A percentile compares a stretch with the other conserved stretches of the same genome.
Evolutionary conservation across 208 protist genomes (phyloP).

Genomic region (Trypanosoma platydactyli): DNA sequence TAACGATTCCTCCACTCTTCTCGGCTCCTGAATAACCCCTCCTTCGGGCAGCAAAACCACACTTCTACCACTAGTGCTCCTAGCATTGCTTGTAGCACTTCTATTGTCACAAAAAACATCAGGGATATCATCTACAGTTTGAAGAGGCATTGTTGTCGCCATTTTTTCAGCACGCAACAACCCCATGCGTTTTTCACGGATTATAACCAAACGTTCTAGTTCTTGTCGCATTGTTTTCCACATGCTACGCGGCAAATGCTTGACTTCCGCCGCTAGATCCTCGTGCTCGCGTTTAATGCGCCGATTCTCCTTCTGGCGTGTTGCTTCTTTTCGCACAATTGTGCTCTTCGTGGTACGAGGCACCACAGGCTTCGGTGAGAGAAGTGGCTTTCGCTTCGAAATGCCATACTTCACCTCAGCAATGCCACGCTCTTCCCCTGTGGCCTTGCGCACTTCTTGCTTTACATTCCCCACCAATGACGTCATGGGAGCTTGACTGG

Average conservation of each 20-base stretch:
- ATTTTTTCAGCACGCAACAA: not conserved
- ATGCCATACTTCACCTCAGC: too few relatives aligned
- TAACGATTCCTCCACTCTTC: too few relatives aligned
- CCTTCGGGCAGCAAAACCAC: too few relatives aligned
- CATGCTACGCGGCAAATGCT: not conserved
- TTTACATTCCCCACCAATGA: not conserved
- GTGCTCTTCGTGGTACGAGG: constrained; percentile 20
- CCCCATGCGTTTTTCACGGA: constrained; percentile 5
- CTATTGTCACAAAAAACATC: not conserved
- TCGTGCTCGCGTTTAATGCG: constrained; percentile 16
- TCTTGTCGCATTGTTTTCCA: constrained; percentile 11
- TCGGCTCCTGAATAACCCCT: too few relatives aligned
- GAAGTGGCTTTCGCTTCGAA: constrained; percentile 5
- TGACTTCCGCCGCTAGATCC: constrained; percentile 6
- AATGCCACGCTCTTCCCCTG: too few relatives aligned
- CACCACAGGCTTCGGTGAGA: not conserved
- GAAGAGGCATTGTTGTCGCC: too few relatives aligned
- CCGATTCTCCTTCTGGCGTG: constrained; percentile 3
- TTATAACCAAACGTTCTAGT: constrained; percentile 2
- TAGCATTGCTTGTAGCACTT: not conserved
- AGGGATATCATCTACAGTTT: not conserved
- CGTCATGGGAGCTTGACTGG: not conserved
- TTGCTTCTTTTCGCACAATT: not conserved
- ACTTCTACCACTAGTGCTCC: too few relatives aligned
- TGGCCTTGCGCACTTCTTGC: not conserved